Conservation (phyloP, 2,329 filamentous ascomycete species). For the Ascochyta koolunga region DNA sequence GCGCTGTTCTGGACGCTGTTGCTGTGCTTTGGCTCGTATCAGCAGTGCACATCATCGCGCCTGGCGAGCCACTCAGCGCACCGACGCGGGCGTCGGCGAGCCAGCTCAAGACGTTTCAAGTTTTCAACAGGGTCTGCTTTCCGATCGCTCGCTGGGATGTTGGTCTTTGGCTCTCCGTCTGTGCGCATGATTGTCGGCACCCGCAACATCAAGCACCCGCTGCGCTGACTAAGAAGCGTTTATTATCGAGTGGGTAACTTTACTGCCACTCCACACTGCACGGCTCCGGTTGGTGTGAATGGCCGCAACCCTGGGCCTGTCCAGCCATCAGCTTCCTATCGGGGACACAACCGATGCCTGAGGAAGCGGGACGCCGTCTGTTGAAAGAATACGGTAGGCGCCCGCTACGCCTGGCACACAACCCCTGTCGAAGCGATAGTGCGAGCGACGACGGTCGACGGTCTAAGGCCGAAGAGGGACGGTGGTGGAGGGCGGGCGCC, state of each 20-base stretch:
- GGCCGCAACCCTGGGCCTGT: conserved; percentile 25
- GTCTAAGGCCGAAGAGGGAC: background rate
- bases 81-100: conserved; percentile 13
- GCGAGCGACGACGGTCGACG: conserved; percentile 7
- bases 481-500: conserved; percentile 15
- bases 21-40: conserved; percentile 38
- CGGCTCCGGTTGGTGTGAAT: conserved; percentile 43
- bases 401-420: conserved; percentile 41
- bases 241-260: conserved; percentile 19
- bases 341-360: conserved; percentile 41
- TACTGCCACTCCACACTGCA: conserved; percentile 29
- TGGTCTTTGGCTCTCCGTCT: conserved; percentile 12
- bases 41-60: conserved; percentile 43
- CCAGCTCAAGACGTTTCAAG: conserved; percentile 28
- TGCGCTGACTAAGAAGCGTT: conserved; percentile 30
- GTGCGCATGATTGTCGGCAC: conserved; percentile 15
- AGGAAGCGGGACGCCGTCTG: conserved; percentile 29
- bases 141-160: conserved; percentile 37
- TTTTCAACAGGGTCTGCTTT: conserved; percentile 28
- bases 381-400: conserved; percentile 40
- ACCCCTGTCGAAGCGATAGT: conserved; percentile 24
- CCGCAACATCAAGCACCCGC: conserved; percentile 23
- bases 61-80: conserved; percentile 38
- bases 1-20: conserved; percentile 2
- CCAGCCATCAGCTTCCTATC: conserved; percentile 48